Percentiles rank a stretch among this genome's conserved stretches.
Conservation (phyloP, 805 yeast species). For the Nematodospora valgi region DNA sequence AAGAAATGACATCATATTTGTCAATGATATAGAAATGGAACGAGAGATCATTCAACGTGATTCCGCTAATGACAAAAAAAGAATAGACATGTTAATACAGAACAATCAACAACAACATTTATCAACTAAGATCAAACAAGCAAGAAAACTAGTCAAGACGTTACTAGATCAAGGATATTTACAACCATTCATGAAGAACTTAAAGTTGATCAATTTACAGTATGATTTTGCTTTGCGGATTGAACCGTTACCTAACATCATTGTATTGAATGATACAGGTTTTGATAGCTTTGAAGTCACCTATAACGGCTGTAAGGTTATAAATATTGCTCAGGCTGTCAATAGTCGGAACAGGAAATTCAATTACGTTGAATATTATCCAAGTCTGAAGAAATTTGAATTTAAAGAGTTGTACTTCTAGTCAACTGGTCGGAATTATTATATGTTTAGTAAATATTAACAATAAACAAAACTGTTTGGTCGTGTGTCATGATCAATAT, state of each 20-base stretch:
- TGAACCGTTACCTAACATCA: slow-evolving; percentile 71
- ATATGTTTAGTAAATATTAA: too few species aligned
- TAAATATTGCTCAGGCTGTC: slow-evolving; percentile 64
- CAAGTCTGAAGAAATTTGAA: slow-evolving; percentile 48
- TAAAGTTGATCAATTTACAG: slow-evolving; percentile 66
- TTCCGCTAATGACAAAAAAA: slow-evolving; percentile 12
- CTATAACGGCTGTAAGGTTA: slow-evolving; percentile 77
- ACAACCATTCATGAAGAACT: slow-evolving; percentile 67
- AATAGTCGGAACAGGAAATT: slow-evolving; percentile 35
- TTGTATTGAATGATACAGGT: slow-evolving; percentile 64
- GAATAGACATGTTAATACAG: slow-evolving; percentile 10
- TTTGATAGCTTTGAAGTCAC: slow-evolving; percentile 71
- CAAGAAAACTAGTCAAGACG: slow-evolving; percentile 73
- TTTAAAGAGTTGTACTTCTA: slow-evolving; percentile 15
- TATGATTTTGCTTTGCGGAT: slow-evolving; percentile 66
- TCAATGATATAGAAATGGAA: slow-evolving; percentile 29
- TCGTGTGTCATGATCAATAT: too few species aligned
- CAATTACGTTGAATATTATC: slow-evolving; percentile 71
- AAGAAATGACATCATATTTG: slow-evolving; percentile 61
- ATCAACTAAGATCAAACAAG: slow-evolving; percentile 50
- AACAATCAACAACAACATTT: slow-evolving; percentile 17
- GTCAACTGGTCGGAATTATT: too few species aligned
- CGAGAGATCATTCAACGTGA: slow-evolving; percentile 16
- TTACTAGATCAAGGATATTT: slow-evolving; percentile 82
- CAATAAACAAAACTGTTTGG: too few species aligned